phyloP scores from a whole-genome alignment of 441 rosid species.

The Bruguiera hainesii region DNA sequence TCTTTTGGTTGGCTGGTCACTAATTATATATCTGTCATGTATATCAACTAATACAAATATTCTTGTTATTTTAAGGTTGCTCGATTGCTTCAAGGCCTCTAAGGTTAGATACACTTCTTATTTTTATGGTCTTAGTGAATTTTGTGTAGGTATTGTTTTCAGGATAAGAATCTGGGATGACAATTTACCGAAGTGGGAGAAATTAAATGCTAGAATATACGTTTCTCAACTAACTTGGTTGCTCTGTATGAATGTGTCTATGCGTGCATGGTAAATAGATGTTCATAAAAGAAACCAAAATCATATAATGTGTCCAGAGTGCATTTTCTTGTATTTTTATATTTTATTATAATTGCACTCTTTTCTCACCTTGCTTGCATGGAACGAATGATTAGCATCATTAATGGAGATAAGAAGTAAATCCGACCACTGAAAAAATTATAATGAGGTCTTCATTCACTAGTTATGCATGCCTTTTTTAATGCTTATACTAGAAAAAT shows the following conservation, averaged over 20 bases:
- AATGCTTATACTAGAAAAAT: background rate
- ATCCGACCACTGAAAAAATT: background rate
- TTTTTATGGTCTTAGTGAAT: background rate
- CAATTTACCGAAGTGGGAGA: background rate
- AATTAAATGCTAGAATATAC: background rate
- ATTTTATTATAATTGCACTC: background rate
- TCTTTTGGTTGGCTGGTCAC: background rate
- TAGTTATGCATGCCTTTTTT: background rate
- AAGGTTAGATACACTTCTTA: slow-evolving; percentile 35
- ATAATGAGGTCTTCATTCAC: background rate
- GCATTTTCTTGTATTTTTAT: background rate
- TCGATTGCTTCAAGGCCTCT: slow-evolving; percentile 34
- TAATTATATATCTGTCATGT: background rate
- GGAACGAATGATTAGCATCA: background rate
- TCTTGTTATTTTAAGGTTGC: slow-evolving; percentile 41
- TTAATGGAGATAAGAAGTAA: no score
- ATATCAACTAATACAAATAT: background rate
- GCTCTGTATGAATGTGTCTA: background rate
- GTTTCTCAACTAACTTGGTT: background rate
- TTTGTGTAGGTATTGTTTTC: background rate
- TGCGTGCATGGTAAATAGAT: background rate
- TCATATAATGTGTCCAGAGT: background rate
- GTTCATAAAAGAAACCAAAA: background rate
- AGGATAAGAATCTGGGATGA: background rate
- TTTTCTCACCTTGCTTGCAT: background rate